Base-by-base conservation (phyloP, 106 monocot species). In the Dendrobium chrysotoxum region DNA sequence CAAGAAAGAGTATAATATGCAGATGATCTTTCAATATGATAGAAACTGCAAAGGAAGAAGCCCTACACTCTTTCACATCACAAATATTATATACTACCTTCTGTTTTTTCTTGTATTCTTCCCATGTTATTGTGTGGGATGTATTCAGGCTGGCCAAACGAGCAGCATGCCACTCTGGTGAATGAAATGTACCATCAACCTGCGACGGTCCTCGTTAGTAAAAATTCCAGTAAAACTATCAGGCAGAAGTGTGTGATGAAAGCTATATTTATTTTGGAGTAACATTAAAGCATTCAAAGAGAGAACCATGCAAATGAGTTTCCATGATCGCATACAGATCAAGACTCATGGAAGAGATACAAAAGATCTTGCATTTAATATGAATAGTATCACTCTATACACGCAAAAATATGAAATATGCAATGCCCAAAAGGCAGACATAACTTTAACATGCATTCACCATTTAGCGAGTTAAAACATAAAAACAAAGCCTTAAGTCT, bases 101-200 rank as follows among this genome's bases (percentile, higher is more conserved):
- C 54, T 93, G 98, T 83, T 98, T 98, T 80, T 82, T 89, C 85
- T 98, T 98, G 86, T 78, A 98, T 77, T 98, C 98, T 82, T 98
- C 98, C 98, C 98, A 98, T 79, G 98, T 98, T 81, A 98, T 80
- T 20, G 98, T 98, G 86, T 98, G 98, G 65, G 98, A 92, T 54
- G 89, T 98, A 77, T 91, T 94, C 64, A 98, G 86, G 81, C 94
- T 95, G 77, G 98, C 98, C 91, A 98, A 89, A 86, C 98, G 98
- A 84, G 98, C 98, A 88, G 98, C 98, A 92, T 98, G 98, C 98
- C 98, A 98, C 89, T 92, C 98, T 98, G 98, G 98, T 91, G 98
- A 98, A 98, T 98, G 98, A 95, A 98, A 98, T 80, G 98, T 89
- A 95, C 98, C 98, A 88, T 98, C 98, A 89, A 82, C 86, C 98